Percentiles rank a stretch among this genome's conserved stretches.
These are phyloP conservation scores for Isabelozyma gotoi DNA, from an alignment of 805 yeast genomes.

Conservation along the genomic window DNA sequence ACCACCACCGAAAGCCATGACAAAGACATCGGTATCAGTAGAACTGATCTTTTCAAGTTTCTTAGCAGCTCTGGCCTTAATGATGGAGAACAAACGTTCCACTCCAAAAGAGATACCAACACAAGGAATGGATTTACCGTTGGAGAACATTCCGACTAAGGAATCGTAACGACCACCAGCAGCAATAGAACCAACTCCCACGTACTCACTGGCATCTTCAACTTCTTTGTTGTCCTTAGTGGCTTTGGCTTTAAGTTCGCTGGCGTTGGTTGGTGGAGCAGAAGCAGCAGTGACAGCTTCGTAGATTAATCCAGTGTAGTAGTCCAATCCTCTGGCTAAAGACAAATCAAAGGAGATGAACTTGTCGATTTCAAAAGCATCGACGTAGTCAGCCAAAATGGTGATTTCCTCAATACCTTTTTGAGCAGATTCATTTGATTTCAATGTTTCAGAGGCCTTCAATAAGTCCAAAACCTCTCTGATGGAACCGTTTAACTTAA, in stretches of 20 bases:
- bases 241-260: constrained; percentile 56
- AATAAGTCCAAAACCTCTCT: constrained; percentile 59
- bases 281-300: constrained; percentile 95
- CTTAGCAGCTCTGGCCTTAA: constrained; percentile 68
- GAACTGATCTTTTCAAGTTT: constrained; percentile 69
- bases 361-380: constrained; percentile 73
- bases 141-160: constrained; percentile 94
- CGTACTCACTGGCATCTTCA: constrained; percentile 94
- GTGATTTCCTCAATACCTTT: constrained; percentile 82
- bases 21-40: constrained; percentile 86
- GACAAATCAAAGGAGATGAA: constrained; percentile 87
- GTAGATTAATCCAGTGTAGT: constrained; percentile 94
- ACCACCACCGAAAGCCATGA: constrained; percentile 99
- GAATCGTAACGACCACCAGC: constrained; percentile 99
- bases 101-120: constrained; percentile 97
- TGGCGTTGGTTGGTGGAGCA: constrained; percentile 89
- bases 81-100: constrained; percentile 87
- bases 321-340: constrained; percentile 95
- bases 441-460: constrained; percentile 55
- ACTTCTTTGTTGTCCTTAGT: constrained; percentile 47
- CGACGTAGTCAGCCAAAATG: constrained; percentile 69
- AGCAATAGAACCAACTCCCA: constrained; percentile 97
- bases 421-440: constrained; percentile 68
- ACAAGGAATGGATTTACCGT: constrained; percentile 92
- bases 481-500: constrained; percentile 77